A percentile compares a stretch with the other conserved stretches of the same genome.
Conservation (phyloP, 768 basidiomycete genomes). For the Udeniomyces megalosporus region DNA sequence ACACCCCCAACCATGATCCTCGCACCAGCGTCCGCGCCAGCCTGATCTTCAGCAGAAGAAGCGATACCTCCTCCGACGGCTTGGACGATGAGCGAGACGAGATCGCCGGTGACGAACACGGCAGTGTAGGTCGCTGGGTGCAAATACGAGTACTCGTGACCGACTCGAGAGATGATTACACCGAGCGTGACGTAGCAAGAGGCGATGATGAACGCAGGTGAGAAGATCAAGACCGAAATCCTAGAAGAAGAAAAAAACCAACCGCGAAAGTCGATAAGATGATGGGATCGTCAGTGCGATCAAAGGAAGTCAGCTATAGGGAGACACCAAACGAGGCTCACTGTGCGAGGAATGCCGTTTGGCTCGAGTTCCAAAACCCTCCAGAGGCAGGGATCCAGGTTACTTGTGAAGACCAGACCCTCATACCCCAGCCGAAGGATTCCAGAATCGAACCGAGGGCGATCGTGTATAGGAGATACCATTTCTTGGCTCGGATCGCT, state of each 20-base stretch:
- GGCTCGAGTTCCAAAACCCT: neutral
- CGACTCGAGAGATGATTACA: slow-evolving; percentile 34
- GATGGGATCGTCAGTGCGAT: neutral
- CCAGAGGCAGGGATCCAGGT: neutral
- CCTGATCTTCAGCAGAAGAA: slow-evolving; percentile 20
- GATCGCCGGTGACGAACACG: slow-evolving; percentile 32
- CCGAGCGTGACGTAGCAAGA: slow-evolving; percentile 30
- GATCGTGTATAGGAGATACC: neutral
- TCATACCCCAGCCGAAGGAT: neutral
- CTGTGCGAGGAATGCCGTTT: slow-evolving; percentile 3
- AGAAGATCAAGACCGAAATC: neutral
- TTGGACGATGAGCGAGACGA: slow-evolving; percentile 46
- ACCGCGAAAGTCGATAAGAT: too few species aligned
- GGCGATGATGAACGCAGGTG: neutral
- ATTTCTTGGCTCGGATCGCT: neutral
- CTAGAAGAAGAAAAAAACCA: neutral
- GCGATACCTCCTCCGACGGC: slow-evolving; percentile 47
- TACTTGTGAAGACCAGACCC: neutral
- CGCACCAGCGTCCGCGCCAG: neutral
- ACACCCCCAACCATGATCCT: slow-evolving; percentile 8
- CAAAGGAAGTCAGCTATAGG: too few species aligned
- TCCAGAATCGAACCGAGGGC: neutral
- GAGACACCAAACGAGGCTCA: neutral
- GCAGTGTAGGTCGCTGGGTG: slow-evolving; percentile 18
- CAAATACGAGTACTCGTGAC: slow-evolving; percentile 36